phyloP scores from a whole-genome alignment of 169 alveolate species.

The Prorocentrum cordatum region DNA sequence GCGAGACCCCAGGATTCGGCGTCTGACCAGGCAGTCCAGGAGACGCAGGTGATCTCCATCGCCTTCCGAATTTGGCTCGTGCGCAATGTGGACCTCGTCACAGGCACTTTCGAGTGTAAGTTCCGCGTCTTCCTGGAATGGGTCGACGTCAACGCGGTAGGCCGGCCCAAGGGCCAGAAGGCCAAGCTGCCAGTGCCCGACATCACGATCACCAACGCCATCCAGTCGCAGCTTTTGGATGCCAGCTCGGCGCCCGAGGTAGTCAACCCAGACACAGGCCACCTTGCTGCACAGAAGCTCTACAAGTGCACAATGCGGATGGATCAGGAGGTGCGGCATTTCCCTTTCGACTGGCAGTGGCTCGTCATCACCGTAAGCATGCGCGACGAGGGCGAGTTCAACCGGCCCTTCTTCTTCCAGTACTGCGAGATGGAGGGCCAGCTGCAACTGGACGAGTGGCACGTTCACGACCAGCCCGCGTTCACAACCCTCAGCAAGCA shows the following conservation, averaged over 20 bases:
- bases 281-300: not conserved
- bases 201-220: too few species aligned
- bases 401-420: constrained; percentile 55
- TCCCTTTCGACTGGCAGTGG: constrained; percentile 64
- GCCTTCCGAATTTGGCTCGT: constrained; percentile 61
- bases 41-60: constrained; percentile 39
- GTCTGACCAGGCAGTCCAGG: too few species aligned
- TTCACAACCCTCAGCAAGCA: constrained; percentile 53
- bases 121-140: constrained; percentile 61
- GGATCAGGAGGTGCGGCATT: constrained; percentile 58
- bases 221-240: too few species aligned
- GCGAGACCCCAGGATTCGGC: too few species aligned
- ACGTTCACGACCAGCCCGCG: constrained; percentile 25
- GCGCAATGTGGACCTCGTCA: constrained; percentile 57
- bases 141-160: constrained; percentile 24
- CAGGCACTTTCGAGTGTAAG: constrained; percentile 54
- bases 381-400: not conserved
- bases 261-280: constrained; percentile 59
- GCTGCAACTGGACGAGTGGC: constrained; percentile 51
- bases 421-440: constrained; percentile 24
- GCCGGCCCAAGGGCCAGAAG: constrained; percentile 54
- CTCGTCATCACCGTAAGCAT: constrained; percentile 25
- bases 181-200: not conserved
- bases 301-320: not conserved
- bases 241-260: constrained; percentile 67